Evolutionary conservation across 129 eudicot species (phyloP), one percentile per base, ranked within the genome.

Genomic region (Chrysanthemum lavandulifolium): DNA sequence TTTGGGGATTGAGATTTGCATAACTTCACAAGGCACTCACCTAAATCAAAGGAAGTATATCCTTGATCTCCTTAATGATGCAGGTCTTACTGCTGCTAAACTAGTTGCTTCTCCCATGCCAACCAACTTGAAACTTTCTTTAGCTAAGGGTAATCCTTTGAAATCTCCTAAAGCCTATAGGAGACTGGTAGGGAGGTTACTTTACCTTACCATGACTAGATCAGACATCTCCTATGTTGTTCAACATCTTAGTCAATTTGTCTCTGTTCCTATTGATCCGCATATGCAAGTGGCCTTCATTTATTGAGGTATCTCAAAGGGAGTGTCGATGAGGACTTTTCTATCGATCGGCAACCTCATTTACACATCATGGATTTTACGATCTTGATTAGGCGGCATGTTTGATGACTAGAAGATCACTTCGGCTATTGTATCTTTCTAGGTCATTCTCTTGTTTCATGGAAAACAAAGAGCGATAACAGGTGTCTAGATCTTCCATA

Each of bases 191-290:
- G 72, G 57, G 0, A 45, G 31, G 13, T 21, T 67, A 4, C 2
- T 67, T 2, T 67, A 67, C 47, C 58, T 67, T 2, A 67, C 53
- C 0, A 67, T 45, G 54, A 43, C 29, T 19, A 65, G 69, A 8
- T 21, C 53, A 8, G 52, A 65, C 10, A 65, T 65, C 0, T 65
- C 51, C 1, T 65, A 67, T 67, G 23, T n/a, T 3, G 54, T 67
- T 0, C 72, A 67, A 67, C 72, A 67, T 5, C 7, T 67, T 0
- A 67, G 72, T 67, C 72, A 67, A 10, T 67, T 67, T 45, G 25
- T 67, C 0, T 36, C 54, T 67, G 53, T 31, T 13, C 72, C 55
- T 1, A 47, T 3, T 0, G 53, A 67, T 3, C 7, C 21, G 0
- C 72, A 43, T 67, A 19, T 67, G 53, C 33, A 67, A 1, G 72